Base-by-base conservation (phyloP, 2,329 filamentous ascomycete species). In the Pseudopithomyces maydicus region DNA sequence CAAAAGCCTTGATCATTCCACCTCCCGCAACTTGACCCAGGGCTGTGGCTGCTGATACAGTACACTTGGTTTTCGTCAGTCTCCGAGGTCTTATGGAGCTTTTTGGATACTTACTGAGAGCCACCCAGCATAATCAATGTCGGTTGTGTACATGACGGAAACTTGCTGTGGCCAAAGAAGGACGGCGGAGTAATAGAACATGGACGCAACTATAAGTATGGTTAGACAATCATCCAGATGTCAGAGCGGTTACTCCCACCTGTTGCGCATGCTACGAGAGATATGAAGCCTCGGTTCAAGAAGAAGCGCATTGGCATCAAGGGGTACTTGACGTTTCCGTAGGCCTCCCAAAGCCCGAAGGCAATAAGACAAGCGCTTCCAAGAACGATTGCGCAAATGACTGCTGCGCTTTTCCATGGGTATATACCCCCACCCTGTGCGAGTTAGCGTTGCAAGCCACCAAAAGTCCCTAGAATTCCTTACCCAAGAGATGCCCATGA, bases 351-450 rank as follows among this genome's bases (percentile, higher is more conserved):
- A 26, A 56, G 48, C 6, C 55, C 55, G 22, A 63, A 57, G 12
- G 49, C 38, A 14, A 63, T 57, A 49, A 72, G 66, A 4, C 69
- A 55, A 3, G 65, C 39, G 12, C 51, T 63, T n/a, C 67, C 68
- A 7, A 69, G 53, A 19, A 68, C 58, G 56, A 69, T 70, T 5
- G 66, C 64, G 12, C 61, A 61, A 42, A 73, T 67, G 10, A 71
- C 68, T 17, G 65, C 55, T 10, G 62, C 55, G 14, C 63, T 66
- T 43, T 62, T 63, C 70, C 70, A 73, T 3, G 70, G 69, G 46
- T 72, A 69, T 32, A 72, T 46, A 2, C 59, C 60, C 33, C 72
- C 71, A 47, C 70, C 71, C 68, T 66, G 66, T 17, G 11, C 29
- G 38, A 7, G 10, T 59, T 12, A 53, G 54, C 47, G 12, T 7